Conservation (phyloP, 1,284 basidiomycete genomes). For the Macrocystidia cucumis region DNA sequence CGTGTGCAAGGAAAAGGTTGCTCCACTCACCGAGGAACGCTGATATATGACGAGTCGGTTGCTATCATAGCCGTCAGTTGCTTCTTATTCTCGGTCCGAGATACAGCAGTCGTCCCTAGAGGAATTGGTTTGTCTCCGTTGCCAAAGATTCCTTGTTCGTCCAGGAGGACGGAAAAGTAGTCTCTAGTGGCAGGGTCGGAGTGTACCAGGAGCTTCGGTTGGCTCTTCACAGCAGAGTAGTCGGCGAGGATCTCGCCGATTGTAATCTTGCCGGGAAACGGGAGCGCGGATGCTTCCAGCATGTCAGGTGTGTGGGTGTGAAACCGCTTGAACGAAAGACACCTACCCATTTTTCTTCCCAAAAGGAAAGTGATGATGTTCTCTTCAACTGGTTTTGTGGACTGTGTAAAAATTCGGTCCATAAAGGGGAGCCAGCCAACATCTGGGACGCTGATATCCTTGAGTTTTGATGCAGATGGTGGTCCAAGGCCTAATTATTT, state of each 20-base stretch:
- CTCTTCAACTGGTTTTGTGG: constrained; percentile 43
- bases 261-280: constrained; percentile 38
- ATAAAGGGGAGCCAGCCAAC: constrained; percentile 26
- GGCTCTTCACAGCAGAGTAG: constrained; percentile 40
- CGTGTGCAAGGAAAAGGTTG: constrained; percentile 1
- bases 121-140: constrained; percentile 46
- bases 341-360: constrained; percentile 32
- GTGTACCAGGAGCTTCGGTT: constrained; percentile 55
- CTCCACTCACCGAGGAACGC: constrained; percentile 42
- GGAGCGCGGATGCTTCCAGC: too few species aligned
- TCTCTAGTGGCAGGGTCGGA: constrained; percentile 35
- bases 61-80: constrained; percentile 54
- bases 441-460: too few species aligned
- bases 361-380: constrained; percentile 51
- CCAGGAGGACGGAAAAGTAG: constrained; percentile 47
- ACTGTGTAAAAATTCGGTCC: constrained; percentile 57
- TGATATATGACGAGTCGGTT: constrained; percentile 60
- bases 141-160: constrained; percentile 54
- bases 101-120: constrained; percentile 35
- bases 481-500: constrained; percentile 37
- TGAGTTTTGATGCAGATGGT: constrained; percentile 35
- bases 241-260: constrained; percentile 37
- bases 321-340: too few species aligned
- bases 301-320: too few species aligned
- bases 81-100: constrained; percentile 26